Evolutionary conservation across 2,329 filamentous ascomycete genomes (phyloP).

Genomic region (Dothideomycetidae sp.): DNA sequence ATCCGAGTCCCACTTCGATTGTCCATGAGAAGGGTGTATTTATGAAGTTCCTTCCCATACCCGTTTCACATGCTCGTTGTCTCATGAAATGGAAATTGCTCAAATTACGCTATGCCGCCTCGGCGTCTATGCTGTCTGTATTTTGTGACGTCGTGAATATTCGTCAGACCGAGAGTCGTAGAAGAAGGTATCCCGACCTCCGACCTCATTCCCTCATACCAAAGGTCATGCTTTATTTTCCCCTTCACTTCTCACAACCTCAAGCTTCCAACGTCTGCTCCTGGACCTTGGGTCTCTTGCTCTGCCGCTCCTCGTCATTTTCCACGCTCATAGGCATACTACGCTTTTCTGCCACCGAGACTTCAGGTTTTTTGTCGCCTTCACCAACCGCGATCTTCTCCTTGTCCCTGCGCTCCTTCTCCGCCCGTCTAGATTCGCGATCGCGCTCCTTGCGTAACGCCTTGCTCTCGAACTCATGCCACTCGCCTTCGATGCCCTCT

Average conservation of each 20-base stretch:
- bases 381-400: constrained; percentile 22
- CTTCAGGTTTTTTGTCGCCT: constrained; percentile 4
- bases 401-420: constrained; percentile 35
- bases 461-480: constrained; percentile 98
- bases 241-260: background rate
- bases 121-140: too few species aligned
- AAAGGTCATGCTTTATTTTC: constrained; percentile 1
- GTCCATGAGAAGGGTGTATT: too few species aligned
- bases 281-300: constrained; percentile 17
- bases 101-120: too few species aligned
- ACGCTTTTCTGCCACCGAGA: constrained; percentile 16
- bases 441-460: constrained; percentile 78
- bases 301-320: constrained; percentile 15
- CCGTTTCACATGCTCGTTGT: too few species aligned
- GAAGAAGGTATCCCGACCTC: too few species aligned
- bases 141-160: too few species aligned
- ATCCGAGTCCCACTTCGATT: too few species aligned
- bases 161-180: too few species aligned
- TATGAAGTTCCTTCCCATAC: too few species aligned
- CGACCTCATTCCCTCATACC: too few species aligned
- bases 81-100: too few species aligned
- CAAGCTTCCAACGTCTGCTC: constrained; percentile 2
- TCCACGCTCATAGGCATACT: constrained; percentile 15
- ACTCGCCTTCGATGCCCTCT: constrained; percentile 72
- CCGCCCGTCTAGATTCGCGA: constrained; percentile 38